Base-by-base conservation (phyloP, 805 yeast species). In the Metschnikowia gruessii region DNA sequence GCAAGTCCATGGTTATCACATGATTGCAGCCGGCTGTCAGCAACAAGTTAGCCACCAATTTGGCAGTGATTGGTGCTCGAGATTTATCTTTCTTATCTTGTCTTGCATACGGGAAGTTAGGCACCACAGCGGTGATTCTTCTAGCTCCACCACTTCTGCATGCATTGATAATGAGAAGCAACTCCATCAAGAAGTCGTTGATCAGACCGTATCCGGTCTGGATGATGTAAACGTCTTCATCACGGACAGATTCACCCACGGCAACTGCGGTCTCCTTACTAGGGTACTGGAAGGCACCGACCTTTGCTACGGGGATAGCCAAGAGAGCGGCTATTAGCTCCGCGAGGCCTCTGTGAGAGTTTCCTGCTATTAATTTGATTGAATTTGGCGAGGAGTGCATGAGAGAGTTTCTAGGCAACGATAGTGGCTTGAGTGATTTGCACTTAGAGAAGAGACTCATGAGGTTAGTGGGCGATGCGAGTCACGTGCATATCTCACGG, bases 21-120 rank as follows among this genome's bases (percentile, higher is more conserved):
- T 94, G 97, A 63, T 88, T 80, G 68, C 97, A 91, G 6, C 99
- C 98, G 3, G 97, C 94, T 1, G 96, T 87, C 46, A 89, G 87
- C 42, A 92, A 73, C 76, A 92, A 74, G 62, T 92, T 88, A 6
- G 98, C 98, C 69, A 92, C 81, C 51, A 92, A 74, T 64, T 92
- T 91, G 42, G 98, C 98, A 8, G 97, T 89, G 51, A 92, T 90
- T 24, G 98, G 97, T 9, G 97, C 98, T 58, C 99, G 79, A 37
- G 92, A 83, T 66, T 92, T 92, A 66, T 92, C 98, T 67, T 92
- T 92, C 67, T 91, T 87, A 68, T 92, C 99, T 67, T 92, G 99
- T 69, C 99, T 81, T 2, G 98, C 98, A 63, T 92, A 92, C 12
- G 97, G 97, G 71, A 91, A 92, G 66, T 85, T 87, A 40, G 99